A percentile compares a stretch with the other conserved stretches of the same genome.
Conservation (phyloP, 345 rosid genomes). For the Rhizophora apiculata region DNA sequence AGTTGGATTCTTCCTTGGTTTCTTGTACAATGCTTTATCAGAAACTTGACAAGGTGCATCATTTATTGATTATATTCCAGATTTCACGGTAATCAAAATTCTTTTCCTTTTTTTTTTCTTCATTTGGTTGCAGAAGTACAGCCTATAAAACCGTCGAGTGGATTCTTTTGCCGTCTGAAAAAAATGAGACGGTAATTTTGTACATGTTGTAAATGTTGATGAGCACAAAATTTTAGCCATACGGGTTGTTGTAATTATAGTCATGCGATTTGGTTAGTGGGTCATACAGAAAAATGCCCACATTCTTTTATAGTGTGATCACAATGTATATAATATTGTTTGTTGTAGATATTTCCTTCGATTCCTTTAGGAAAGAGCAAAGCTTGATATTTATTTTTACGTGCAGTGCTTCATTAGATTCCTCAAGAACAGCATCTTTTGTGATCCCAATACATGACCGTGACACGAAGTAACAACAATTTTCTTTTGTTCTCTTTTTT, state of each 20-base stretch:
- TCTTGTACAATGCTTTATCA: background rate
- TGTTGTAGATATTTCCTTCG: constrained; percentile 7
- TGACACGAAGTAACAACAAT: too few relatives aligned
- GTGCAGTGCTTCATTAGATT: too few relatives aligned
- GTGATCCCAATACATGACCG: too few relatives aligned
- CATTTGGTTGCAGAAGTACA: constrained; percentile 27
- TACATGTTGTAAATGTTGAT: constrained; percentile 31
- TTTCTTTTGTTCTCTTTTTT: too few relatives aligned
- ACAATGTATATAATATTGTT: constrained; percentile 16
- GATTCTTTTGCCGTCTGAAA: constrained; percentile 33
- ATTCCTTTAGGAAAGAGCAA: too few relatives aligned
- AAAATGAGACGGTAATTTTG: constrained; percentile 25
- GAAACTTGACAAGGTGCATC: background rate
- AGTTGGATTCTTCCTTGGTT: constrained; percentile 4
- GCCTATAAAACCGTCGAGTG: constrained; percentile 8
- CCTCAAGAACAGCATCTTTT: too few relatives aligned
- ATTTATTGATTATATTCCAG: too few relatives aligned
- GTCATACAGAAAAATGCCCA: constrained; percentile 9
- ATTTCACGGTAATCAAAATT: too few relatives aligned
- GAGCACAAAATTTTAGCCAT: constrained; percentile 8
- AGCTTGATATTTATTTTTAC: too few relatives aligned
- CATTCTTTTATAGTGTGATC: background rate
- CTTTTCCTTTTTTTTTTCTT: too few relatives aligned
- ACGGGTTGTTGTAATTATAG: constrained; percentile 12
- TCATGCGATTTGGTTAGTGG: constrained; percentile 9